Evolutionary conservation across 768 basidiomycete species (phyloP), one percentile per base, ranked within the genome.

Genomic region (Auriculariales sp.): DNA sequence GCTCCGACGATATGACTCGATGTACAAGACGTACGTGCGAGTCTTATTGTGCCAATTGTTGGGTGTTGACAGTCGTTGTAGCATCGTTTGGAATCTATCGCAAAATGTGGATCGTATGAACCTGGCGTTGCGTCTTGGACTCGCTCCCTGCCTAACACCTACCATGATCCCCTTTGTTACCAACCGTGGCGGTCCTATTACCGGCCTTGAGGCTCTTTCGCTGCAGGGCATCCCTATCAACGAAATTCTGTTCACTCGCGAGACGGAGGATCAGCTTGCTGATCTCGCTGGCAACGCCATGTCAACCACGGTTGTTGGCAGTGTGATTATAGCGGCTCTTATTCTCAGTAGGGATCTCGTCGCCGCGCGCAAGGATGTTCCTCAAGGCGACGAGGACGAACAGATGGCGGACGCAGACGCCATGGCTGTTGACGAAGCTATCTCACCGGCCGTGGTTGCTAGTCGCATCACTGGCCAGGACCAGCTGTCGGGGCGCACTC

Each of bases 91-190:
- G 92, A 97, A 97, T 63, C 72, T 97, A 4, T 92, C 89, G 2
- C 93, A 97, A 65, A 97, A 97, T 57, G 93, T 95, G 22, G 93
- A 97, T 64, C 78, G 93, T 12, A 83, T 83, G 25, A 90, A 83
- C 39, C 85, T 86, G 5, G 82, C 85, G 0, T 76, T 72, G 56
- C 82, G 80, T 62, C 67, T 80, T 10, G 93, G 92, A 19, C 86
- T 95, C 49, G 88, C 84, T 55, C 87, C 87, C 0, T 97, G 93
- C 64, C 76, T 97, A 15, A 97, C 93, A 0, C 93, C 93, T 1
- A 82, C 87, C 27, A 95, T 94, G 91, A 95, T 95, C 54, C 88
- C 93, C 0, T 97, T 91, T 58, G 83, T 94, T 61, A 90, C 93
- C 39, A 91, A 86, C 60, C 90, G 93, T 47, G 93, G 93, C 33